Base-by-base conservation (phyloP, 2,329 filamentous ascomycete species). In the Scolecobasidium constrictum region DNA sequence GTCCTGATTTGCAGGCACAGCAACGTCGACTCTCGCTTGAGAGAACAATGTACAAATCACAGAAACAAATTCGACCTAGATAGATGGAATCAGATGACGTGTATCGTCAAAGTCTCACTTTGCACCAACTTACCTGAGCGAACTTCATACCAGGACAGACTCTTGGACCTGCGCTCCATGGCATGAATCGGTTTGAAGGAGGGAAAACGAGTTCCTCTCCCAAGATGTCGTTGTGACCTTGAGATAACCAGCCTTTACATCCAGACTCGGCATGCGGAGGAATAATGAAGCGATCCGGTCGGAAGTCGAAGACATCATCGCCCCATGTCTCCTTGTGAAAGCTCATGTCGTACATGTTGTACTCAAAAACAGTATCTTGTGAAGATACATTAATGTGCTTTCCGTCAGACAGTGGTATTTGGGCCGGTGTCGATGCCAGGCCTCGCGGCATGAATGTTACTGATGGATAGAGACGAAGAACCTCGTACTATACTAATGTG, bases 121-220 rank as follows among this genome's bases (percentile, higher is more conserved):
- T n/a, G n/a, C n/a, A n/a, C n/a, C n/a, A n/a, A n/a, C n/a, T n/a
- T n/a, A 75, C 71, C 53, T 75, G 68, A 2, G 70, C 59, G 61
- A 76, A 70, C 50, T 73, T 73, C 57, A 68, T 61, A 1, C 72
- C 72, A 0, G 70, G 69, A 50, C 72, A 75, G 3, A 68, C 54
- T 4, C 72, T 53, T 9, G 70, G 69, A 0, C 72, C 72, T 3
- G 48, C 52, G 1, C 66, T 65, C 69, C 71, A 76, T 0, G 71
- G 63, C 2, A 66, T 35, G 46, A 64, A 75, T n/a, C n/a, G n/a
- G n/a, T n/a, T n/a, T n/a, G n/a, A n/a, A n/a, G n/a, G n/a, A n/a
- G n/a, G n/a, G n/a, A n/a, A n/a, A n/a, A n/a, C n/a, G n/a, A n/a
- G n/a, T n/a, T n/a, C n/a, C n/a, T n/a, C n/a, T 61, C 9, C 15